A percentile compares a stretch with the other conserved stretches of the same genome.
phyloP scores from a whole-genome alignment of 2,329 filamentous ascomycete genomes.

The Paecilomyces dactylethromorphus region DNA sequence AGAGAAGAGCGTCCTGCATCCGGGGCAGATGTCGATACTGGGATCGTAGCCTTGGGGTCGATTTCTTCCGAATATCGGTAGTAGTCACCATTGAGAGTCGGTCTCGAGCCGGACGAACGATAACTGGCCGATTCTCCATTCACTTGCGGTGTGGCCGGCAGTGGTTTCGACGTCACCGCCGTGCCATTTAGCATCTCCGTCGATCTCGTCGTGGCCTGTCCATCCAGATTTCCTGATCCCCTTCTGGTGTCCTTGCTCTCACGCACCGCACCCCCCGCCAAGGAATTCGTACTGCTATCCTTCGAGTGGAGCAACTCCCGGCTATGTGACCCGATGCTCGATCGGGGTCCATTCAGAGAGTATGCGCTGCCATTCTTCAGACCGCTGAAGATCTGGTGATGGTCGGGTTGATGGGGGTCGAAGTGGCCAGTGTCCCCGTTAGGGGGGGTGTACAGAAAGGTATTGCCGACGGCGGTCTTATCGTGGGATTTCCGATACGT shows the following conservation, averaged over 20 bases:
- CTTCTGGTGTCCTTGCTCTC: conserved; percentile 26
- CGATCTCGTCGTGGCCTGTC: conserved; percentile 17
- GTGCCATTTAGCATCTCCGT: conserved; percentile 20
- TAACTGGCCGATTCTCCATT: conserved; percentile 25
- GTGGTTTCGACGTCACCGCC: conserved; percentile 11
- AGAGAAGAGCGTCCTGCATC: conserved; percentile 23
- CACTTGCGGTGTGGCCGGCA: conserved; percentile 12
- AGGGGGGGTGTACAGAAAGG: conserved; percentile 41
- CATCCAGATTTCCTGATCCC: conserved; percentile 20
- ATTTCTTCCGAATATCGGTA: conserved; percentile 25
- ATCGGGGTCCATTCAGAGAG: conserved; percentile 52
- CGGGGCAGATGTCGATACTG: conserved; percentile 26
- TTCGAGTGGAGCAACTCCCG: conserved; percentile 34
- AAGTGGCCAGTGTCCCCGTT: conserved; percentile 36
- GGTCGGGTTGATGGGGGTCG: conserved; percentile 32
- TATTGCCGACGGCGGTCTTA: conserved; percentile 37
- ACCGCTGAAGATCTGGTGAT: conserved; percentile 25
- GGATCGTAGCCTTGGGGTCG: conserved; percentile 19
- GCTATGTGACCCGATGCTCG: conserved; percentile 37
- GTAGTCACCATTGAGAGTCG: conserved; percentile 8
- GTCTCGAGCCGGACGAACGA: conserved; percentile 1
- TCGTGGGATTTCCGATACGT: conserved; percentile 37
- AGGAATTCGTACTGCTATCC: conserved; percentile 45
- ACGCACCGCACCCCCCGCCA: conserved; percentile 26
- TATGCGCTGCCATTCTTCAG: conserved; percentile 52